Conservation (phyloP, 208 protist species). For the Trypanosoma rangeli region DNA sequence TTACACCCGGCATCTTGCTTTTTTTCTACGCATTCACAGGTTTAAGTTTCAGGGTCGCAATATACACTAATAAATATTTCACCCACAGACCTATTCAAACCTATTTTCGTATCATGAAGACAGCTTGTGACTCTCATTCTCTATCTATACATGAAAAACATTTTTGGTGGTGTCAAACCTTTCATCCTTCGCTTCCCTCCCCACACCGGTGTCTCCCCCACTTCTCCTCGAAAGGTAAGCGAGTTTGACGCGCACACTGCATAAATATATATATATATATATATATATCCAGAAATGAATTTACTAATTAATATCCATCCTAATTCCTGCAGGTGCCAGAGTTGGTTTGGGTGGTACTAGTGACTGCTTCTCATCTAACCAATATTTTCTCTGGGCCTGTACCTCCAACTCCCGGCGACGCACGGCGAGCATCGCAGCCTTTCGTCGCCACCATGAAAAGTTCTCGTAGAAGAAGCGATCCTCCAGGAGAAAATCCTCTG, state of each 20-base stretch:
- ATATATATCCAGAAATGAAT: not conserved
- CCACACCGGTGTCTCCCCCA: not conserved
- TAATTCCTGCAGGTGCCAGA: constrained; percentile 70
- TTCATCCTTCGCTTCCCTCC: not conserved
- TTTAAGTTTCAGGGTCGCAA: not conserved
- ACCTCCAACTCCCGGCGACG: constrained; percentile 81
- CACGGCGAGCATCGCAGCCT: constrained; percentile 79
- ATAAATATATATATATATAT: not conserved
- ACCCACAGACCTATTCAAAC: not conserved
- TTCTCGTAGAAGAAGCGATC: constrained; percentile 91
- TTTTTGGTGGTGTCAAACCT: not conserved
- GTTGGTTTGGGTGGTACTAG: constrained; percentile 69
- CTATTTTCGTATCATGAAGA: not conserved
- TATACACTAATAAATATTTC: not conserved
- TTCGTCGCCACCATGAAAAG: constrained; percentile 81
- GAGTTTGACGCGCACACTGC: not conserved
- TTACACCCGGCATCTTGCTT: not conserved
- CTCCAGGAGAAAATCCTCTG: constrained; percentile 91
- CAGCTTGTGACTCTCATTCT: not conserved
- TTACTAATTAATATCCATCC: constrained; percentile 21
- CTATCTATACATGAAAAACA: not conserved
- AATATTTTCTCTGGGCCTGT: constrained; percentile 68
- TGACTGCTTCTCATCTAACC: constrained; percentile 43
- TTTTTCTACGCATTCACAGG: not conserved
- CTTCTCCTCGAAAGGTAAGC: not conserved